Conservation (phyloP, 257 asterid species). For the Nicotiana paniculata region DNA sequence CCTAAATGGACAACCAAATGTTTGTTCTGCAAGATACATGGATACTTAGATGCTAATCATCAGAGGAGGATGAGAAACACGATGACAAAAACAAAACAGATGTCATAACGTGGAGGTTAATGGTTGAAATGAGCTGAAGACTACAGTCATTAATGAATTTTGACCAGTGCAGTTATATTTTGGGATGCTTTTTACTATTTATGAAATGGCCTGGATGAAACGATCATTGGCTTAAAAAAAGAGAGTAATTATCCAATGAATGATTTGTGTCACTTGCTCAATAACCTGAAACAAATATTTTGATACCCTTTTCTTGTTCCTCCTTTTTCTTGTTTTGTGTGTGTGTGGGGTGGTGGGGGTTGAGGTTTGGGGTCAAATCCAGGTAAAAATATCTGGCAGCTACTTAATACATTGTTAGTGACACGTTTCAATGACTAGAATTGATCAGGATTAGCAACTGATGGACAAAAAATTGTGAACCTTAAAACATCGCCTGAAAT, state of each 20-base stretch:
- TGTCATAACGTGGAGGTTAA: background rate
- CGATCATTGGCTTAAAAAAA: background rate
- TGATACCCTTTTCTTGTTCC: background rate
- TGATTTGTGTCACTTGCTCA: background rate
- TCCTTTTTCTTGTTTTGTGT: background rate
- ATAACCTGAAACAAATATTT: background rate
- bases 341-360: background rate
- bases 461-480: background rate
- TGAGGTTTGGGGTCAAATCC: background rate
- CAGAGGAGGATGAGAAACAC: background rate
- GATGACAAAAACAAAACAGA: background rate
- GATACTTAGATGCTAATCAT: background rate
- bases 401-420: background rate
- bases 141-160: background rate
- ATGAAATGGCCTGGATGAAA: background rate
- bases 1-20: background rate
- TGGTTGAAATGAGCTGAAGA: background rate
- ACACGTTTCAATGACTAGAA: background rate
- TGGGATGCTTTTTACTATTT: background rate
- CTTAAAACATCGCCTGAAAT: background rate
- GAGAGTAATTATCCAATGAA: background rate
- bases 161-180: background rate
- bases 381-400: background rate
- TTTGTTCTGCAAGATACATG: background rate
- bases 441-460: background rate